Conservation (phyloP, 2,329 filamentous ascomycete genomes). For the Metarhizium rileyi region DNA sequence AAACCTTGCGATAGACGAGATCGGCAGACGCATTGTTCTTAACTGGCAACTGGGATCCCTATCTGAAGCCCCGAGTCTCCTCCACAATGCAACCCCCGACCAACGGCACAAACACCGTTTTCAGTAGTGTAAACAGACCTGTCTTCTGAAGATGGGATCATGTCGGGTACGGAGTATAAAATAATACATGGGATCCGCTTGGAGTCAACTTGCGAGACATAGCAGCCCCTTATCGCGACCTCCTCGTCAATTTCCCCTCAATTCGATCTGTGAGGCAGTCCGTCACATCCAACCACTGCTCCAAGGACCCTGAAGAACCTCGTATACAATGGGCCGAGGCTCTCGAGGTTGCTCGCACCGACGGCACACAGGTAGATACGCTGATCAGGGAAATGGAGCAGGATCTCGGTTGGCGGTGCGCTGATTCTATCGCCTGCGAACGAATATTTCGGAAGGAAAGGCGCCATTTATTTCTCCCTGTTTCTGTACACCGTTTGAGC, state of each 20-base stretch:
- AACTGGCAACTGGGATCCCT: neutral
- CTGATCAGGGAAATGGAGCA: constrained; percentile 32
- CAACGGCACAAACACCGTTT: neutral
- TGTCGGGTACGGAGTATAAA: neutral
- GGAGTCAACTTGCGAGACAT: neutral
- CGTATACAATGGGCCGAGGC: constrained; percentile 19
- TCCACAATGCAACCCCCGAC: constrained; percentile 2
- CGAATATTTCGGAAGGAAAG: constrained; percentile 56
- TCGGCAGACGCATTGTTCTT: neutral
- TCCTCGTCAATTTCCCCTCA: neutral
- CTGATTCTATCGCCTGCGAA: constrained; percentile 57
- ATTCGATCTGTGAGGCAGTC: neutral
- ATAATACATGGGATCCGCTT: neutral
- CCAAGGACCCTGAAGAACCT: neutral
- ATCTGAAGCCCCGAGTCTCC: constrained; percentile 5
- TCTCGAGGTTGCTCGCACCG: constrained; percentile 25
- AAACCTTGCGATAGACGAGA: neutral
- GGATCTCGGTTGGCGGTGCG: constrained; percentile 51
- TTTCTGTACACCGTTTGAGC: constrained; percentile 62
- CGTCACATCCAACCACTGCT: neutral
- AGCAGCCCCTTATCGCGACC: neutral
- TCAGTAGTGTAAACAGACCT: neutral
- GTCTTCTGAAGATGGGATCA: neutral
- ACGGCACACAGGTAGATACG: constrained; percentile 25
- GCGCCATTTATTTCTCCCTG: constrained; percentile 60